phyloP scores from a whole-genome alignment of 768 basidiomycete genomes.

The Leccinum uliginosum region DNA sequence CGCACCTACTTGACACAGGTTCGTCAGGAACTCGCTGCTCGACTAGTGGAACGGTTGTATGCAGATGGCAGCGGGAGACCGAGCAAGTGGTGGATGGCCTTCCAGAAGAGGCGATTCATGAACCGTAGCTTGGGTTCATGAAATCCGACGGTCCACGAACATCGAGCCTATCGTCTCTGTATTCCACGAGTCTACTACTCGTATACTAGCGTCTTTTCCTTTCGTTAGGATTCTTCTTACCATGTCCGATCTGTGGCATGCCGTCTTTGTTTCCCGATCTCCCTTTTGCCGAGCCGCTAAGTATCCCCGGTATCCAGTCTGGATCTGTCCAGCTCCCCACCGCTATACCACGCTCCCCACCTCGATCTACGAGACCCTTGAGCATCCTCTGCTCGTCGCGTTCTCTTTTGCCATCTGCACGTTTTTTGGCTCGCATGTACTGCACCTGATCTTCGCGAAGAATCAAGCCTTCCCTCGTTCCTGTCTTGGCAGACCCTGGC shows the following conservation, averaged over 20 bases:
- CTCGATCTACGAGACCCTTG: constrained; percentile 53
- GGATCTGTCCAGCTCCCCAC: constrained; percentile 91
- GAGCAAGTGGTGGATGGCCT: constrained; percentile 99
- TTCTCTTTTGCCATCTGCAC: constrained; percentile 64
- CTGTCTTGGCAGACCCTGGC: constrained; percentile 80
- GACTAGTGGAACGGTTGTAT: constrained; percentile 85
- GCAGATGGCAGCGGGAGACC: constrained; percentile 91
- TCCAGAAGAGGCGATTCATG: constrained; percentile 97
- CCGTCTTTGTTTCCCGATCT: constrained; percentile 51
- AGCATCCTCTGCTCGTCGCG: constrained; percentile 70
- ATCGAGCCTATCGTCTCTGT: constrained; percentile 5
- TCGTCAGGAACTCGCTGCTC: constrained; percentile 84
- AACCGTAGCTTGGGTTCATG: constrained; percentile 79
- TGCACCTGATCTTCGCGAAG: constrained; percentile 90
- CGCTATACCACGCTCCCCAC: constrained; percentile 46
- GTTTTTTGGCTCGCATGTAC: constrained; percentile 79
- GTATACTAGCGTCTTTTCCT: constrained; percentile 44
- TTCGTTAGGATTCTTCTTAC: constrained; percentile 88
- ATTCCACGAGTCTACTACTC: constrained; percentile 12
- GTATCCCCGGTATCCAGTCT: constrained; percentile 86
- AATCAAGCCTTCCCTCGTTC: constrained; percentile 77
- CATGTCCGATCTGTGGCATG: constrained; percentile 84
- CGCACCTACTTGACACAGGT: constrained; percentile 90
- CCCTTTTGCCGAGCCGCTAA: constrained; percentile 70
- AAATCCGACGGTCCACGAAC: constrained; percentile 5